These are phyloP conservation scores for Pseudopithomyces chartarum DNA, from an alignment of 2,329 filamentous ascomycete genomes.

Conservation along the genomic window DNA sequence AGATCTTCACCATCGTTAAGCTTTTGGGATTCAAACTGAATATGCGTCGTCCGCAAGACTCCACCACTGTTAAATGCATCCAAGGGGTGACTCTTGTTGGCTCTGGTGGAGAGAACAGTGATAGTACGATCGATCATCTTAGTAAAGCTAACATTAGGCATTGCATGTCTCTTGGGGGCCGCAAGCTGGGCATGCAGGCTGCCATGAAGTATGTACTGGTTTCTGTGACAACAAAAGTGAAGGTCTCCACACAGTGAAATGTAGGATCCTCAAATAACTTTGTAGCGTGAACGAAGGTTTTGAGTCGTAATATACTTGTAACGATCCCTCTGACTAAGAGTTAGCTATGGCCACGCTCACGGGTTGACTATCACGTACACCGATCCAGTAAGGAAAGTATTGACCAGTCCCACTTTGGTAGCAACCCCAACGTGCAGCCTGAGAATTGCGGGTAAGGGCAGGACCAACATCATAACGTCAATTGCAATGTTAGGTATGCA, in stretches of 20 bases:
- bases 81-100: background rate
- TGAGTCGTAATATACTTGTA: slow-evolving; percentile 4
- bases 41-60: background rate
- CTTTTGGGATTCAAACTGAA: background rate
- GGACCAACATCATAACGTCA: slow-evolving; percentile 13
- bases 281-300: background rate
- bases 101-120: background rate
- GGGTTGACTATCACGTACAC: slow-evolving; percentile 4
- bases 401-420: slow-evolving; percentile 9
- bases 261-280: slow-evolving; percentile 9
- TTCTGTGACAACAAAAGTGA: slow-evolving; percentile 5
- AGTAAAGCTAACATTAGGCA: slow-evolving; percentile 1
- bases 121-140: slow-evolving; percentile 1
- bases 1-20: background rate
- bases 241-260: slow-evolving; percentile 2
- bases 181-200: slow-evolving; percentile 8
- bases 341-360: background rate
- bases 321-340: slow-evolving; percentile 7
- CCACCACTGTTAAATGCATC: slow-evolving; percentile 7
- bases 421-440: slow-evolving; percentile 4
- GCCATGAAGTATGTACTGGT: slow-evolving; percentile 11
- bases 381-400: slow-evolving; percentile 11
- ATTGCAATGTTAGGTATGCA: slow-evolving; percentile 11
- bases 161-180: slow-evolving; percentile 4
- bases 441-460: slow-evolving; percentile 11